Conservation (phyloP, 495 filamentous ascomycete species). For the Xylaria curta region DNA sequence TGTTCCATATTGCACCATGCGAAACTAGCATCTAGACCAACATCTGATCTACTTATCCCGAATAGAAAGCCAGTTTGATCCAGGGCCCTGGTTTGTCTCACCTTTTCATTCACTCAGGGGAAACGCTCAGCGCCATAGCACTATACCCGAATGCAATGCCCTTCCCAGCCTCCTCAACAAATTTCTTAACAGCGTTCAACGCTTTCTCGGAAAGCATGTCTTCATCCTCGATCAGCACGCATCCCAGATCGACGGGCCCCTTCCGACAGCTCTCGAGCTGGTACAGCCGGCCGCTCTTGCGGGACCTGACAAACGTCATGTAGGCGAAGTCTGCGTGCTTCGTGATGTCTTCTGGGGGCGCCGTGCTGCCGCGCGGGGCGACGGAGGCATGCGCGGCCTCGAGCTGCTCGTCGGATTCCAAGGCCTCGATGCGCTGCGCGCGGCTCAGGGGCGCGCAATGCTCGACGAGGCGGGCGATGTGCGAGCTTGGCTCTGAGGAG, state of each 20-base stretch:
- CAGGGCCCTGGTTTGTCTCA: constrained; percentile 3
- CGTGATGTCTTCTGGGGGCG: constrained; percentile 44
- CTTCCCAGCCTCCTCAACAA: constrained; percentile 13
- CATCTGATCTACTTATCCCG: not conserved
- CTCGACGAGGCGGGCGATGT: constrained; percentile 38
- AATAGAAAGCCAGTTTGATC: not conserved
- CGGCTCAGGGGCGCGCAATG: constrained; percentile 53
- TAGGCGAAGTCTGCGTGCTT: constrained; percentile 63
- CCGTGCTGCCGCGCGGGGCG: constrained; percentile 69
- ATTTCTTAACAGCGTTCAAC: constrained; percentile 39
- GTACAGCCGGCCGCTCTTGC: constrained; percentile 67
- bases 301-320: constrained; percentile 72
- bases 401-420: constrained; percentile 71
- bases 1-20: not conserved
- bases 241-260: constrained; percentile 73
- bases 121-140: constrained; percentile 19
- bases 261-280: constrained; percentile 76
- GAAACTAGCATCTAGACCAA: not conserved
- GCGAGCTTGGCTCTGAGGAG: constrained; percentile 14
- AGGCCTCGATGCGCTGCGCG: constrained; percentile 64
- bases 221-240: constrained; percentile 58
- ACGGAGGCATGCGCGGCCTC: constrained; percentile 72
- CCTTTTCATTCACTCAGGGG: not conserved
- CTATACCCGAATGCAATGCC: constrained; percentile 13
- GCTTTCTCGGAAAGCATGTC: constrained; percentile 73